Evolutionary conservation across 2,329 filamentous ascomycete genomes (phyloP).

Genomic region (Fusarium cicatricum): DNA sequence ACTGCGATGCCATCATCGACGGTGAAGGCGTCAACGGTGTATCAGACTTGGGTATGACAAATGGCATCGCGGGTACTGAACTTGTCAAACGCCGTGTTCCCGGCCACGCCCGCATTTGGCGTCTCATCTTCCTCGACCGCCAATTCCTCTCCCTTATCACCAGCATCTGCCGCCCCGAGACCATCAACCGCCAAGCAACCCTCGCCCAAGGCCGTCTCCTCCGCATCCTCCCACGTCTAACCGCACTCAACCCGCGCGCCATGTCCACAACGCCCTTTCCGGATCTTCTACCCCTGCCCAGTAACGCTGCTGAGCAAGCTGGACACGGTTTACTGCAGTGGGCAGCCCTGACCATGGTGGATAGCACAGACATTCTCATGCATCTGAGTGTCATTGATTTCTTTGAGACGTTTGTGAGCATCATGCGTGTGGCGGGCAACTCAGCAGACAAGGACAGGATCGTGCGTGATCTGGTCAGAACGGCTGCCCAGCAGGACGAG

Average conservation of each 20-base stretch:
- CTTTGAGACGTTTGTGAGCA: constrained; percentile 59
- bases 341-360: constrained; percentile 61
- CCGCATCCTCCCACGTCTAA: constrained; percentile 59
- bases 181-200: constrained; percentile 50
- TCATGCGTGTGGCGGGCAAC: constrained; percentile 54
- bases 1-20: constrained; percentile 54
- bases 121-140: constrained; percentile 57
- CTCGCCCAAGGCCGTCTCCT: constrained; percentile 63
- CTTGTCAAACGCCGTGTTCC: constrained; percentile 50
- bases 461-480: constrained; percentile 51
- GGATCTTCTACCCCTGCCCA: constrained; percentile 43
- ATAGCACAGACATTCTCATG: constrained; percentile 59
- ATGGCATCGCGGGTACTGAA: constrained; percentile 45
- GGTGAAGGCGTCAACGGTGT: constrained; percentile 38
- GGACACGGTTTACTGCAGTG: constrained; percentile 58
- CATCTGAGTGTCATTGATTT: constrained; percentile 61
- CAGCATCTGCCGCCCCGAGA: constrained; percentile 44
- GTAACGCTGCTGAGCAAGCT: constrained; percentile 26
- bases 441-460: constrained; percentile 47
- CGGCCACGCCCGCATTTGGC: constrained; percentile 64
- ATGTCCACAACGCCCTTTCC: constrained; percentile 50
- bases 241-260: constrained; percentile 54
- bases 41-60: constrained; percentile 1
- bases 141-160: constrained; percentile 57
- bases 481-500: constrained; percentile 52